phyloP scores from a whole-genome alignment of 495 filamentous ascomycete species.

The Bathelium albidoporum region DNA sequence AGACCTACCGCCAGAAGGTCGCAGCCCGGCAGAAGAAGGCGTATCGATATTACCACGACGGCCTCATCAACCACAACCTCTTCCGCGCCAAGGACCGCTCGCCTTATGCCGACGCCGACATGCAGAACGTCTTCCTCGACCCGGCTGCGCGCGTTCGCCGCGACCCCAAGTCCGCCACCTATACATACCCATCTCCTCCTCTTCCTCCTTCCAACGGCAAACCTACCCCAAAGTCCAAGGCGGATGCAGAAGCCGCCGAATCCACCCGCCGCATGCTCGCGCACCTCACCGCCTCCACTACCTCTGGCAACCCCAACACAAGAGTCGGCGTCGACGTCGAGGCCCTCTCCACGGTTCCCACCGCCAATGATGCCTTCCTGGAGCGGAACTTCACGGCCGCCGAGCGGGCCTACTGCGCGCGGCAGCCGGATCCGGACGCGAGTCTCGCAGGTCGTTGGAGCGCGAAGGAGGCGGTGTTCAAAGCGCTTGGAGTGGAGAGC shows the following conservation, averaged over 20 bases:
- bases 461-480: constrained; percentile 98
- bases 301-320: constrained; percentile 49
- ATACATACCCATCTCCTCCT: constrained; percentile 59
- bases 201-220: constrained; percentile 33
- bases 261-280: constrained; percentile 66
- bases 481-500: constrained; percentile 79
- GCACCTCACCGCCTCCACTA: constrained; percentile 61
- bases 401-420: constrained; percentile 77
- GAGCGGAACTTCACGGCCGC: constrained; percentile 82
- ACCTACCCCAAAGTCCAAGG: constrained; percentile 31
- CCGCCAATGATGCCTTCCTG: constrained; percentile 86
- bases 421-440: constrained; percentile 64
- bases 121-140: constrained; percentile 82
- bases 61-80: constrained; percentile 90
- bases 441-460: constrained; percentile 91
- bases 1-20: constrained; percentile 76
- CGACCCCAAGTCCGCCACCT: constrained; percentile 71
- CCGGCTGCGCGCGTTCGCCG: constrained; percentile 77
- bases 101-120: constrained; percentile 81
- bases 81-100: constrained; percentile 90
- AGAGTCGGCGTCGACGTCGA: constrained; percentile 92
- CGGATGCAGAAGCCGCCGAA: constrained; percentile 36
- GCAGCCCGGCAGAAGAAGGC: constrained; percentile 92
- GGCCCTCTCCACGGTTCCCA: constrained; percentile 70
- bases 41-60: constrained; percentile 96